Evolutionary conservation across 1,284 basidiomycete species (phyloP).

Genomic region (Peniophora sp.): DNA sequence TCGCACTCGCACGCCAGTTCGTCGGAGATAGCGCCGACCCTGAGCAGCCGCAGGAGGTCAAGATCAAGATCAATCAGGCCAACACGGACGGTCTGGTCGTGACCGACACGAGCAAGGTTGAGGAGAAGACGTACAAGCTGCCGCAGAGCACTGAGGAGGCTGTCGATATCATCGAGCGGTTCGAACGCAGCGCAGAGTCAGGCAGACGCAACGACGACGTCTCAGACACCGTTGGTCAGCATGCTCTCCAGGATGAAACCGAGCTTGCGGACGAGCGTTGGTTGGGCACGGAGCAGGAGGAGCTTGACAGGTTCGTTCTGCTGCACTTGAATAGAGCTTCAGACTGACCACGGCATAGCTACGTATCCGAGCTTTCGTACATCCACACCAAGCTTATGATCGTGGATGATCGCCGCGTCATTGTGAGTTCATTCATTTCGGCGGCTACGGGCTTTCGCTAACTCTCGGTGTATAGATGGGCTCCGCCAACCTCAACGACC

Average conservation of each 20-base stretch:
- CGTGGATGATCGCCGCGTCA: constrained; percentile 83
- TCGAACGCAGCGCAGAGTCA: constrained; percentile 53
- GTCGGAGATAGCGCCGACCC: constrained; percentile 44
- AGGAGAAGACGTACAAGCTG: constrained; percentile 55
- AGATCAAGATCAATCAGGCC: constrained; percentile 40
- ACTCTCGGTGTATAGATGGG: constrained; percentile 52
- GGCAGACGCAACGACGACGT: constrained; percentile 54
- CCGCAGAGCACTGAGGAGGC: constrained; percentile 64
- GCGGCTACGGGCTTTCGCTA: constrained; percentile 1
- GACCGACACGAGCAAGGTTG: constrained; percentile 39
- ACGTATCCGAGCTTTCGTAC: constrained; percentile 76
- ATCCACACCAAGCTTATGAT: constrained; percentile 88
- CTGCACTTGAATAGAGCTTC: neutral
- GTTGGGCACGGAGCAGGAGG: constrained; percentile 77
- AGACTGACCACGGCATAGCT: constrained; percentile 29
- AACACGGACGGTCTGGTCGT: constrained; percentile 31
- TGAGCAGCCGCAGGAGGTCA: constrained; percentile 42
- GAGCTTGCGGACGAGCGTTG: constrained; percentile 67
- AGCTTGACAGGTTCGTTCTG: constrained; percentile 53
- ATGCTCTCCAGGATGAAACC: constrained; percentile 59
- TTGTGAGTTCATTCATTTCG: constrained; percentile 42
- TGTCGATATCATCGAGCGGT: constrained; percentile 50
- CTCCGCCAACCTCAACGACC: constrained; percentile 86
- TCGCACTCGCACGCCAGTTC: constrained; percentile 81
- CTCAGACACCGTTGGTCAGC: constrained; percentile 71